A percentile compares a stretch with the other conserved stretches of the same genome.
Conservation (phyloP, 768 basidiomycete genomes). For the Lyophyllum atratum region DNA sequence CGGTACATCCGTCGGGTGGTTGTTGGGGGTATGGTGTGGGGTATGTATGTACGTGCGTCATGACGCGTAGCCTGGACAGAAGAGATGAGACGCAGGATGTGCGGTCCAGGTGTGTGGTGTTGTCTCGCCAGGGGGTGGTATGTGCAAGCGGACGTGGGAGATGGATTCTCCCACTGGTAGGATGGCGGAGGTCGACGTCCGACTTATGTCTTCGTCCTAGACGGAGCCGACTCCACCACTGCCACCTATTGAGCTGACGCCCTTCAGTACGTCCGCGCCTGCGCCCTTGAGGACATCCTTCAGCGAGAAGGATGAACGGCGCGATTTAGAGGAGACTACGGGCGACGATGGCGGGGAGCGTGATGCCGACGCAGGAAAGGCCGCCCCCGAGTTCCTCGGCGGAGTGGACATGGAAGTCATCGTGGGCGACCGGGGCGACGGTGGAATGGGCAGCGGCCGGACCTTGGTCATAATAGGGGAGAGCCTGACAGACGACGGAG, state of each 20-base stretch:
- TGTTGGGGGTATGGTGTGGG: neutral
- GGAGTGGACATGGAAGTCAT: neutral
- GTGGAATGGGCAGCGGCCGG: neutral
- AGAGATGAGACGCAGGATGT: neutral
- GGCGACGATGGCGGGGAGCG: neutral
- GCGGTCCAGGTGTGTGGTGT: too few species aligned
- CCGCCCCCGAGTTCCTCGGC: neutral
- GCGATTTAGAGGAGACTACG: conserved; percentile 7
- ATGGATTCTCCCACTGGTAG: too few species aligned
- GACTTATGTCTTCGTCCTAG: too few species aligned
- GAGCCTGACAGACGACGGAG: neutral
- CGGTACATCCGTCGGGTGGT: neutral
- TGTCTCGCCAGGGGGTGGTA: too few species aligned
- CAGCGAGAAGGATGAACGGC: conserved; percentile 16
- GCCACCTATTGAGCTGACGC: conserved; percentile 18
- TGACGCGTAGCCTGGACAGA: neutral
- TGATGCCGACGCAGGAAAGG: neutral
- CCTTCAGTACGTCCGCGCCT: conserved; percentile 16
- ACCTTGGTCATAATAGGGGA: neutral
- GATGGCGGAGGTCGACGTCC: too few species aligned
- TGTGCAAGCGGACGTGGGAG: too few species aligned
- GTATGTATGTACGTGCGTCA: neutral
- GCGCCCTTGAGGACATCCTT: conserved; percentile 19
- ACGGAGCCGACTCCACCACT: conserved; percentile 8
- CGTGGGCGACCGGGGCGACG: conserved; percentile 3